Evolutionary conservation across 805 yeast genomes (phyloP), one percentile per base, ranked within the genome.

Genomic region (Spathaspora gorwiae): DNA sequence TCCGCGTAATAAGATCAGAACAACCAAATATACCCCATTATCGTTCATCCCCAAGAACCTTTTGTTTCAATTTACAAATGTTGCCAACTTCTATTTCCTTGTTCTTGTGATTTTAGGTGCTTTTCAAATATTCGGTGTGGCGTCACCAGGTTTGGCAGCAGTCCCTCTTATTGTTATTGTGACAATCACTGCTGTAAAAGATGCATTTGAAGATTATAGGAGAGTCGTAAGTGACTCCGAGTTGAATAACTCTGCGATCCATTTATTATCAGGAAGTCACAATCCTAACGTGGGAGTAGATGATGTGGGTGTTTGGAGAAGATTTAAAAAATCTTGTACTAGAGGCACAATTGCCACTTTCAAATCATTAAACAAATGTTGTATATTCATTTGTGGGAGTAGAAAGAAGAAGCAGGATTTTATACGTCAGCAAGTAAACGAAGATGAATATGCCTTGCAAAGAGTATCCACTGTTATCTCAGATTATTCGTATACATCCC

Each of bases 131-230:
- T 86, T 86, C 59, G 95, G 95, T 39, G 90, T 84, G 15, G 73
- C 78, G 30, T 72, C 72, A 47, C 90, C 94, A 1, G 92, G 81
- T 1, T 68, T 86, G 56, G 84, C 86, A 15, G 87, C 90, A 2
- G 90, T 85, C 31, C 95, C 95, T 2, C 76, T 86, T 59, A 83
- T 85, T 60, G 90, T 86, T 45, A 85, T 86, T 68, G 90, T 86
- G 14, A 70, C 73, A 44, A 68, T 86, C 51, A 86, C 94, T 2
- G 90, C 89, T 5, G 59, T 82, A 50, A 83, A 84, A 56, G 94
- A 87, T 64, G 90, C 84, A 0, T 70, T 86, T 53, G 95, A 86
- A 64, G 95, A 86, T 61, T 83, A 78, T 51, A 72, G 86, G 47
- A 74, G 95, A 54, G 76, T 78, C 2, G 54, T 71, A 2, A 77